Conservation (phyloP, 139 green algal genomes). For the Coccomyxa sp. region DNA sequence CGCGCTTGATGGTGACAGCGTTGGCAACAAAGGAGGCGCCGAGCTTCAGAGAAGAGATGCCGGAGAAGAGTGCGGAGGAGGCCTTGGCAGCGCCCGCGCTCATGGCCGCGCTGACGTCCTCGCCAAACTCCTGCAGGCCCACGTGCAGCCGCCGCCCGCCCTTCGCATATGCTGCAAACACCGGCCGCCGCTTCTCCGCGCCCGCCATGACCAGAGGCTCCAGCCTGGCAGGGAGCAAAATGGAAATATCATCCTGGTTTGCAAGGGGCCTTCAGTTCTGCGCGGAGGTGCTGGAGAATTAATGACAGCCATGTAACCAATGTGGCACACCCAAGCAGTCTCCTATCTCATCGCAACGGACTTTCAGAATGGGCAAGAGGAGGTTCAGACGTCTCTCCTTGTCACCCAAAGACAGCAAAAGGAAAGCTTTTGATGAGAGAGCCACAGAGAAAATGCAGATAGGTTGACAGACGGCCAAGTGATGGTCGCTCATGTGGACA, state of each 20-base stretch:
- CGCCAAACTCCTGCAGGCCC: constrained; percentile 26
- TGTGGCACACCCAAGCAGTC: too few species aligned
- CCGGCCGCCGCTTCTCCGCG: constrained; percentile 25
- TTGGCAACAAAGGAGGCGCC: background rate
- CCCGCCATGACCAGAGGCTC: constrained; percentile 48
- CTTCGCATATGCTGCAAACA: constrained; percentile 30
- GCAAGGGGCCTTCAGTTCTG: background rate
- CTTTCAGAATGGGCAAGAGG: too few species aligned
- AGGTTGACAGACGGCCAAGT: too few species aligned
- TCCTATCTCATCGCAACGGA: too few species aligned
- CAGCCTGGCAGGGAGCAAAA: constrained; percentile 34
- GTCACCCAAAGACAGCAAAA: too few species aligned
- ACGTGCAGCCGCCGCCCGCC: constrained; percentile 57
- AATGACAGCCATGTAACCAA: too few species aligned
- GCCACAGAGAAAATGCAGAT: too few species aligned
- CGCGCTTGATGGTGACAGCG: background rate
- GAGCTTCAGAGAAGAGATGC: background rate
- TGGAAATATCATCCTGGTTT: background rate
- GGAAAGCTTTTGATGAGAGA: too few species aligned
- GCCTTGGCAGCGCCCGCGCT: constrained; percentile 10
- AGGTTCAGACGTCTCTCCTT: too few species aligned
- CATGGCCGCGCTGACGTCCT: constrained; percentile 38
- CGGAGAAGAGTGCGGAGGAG: background rate
- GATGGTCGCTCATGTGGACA: too few species aligned
- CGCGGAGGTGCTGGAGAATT: too few species aligned